Evolutionary conservation across 495 filamentous ascomycete genomes (phyloP).

Genomic region (Cenococcum geophilum): DNA sequence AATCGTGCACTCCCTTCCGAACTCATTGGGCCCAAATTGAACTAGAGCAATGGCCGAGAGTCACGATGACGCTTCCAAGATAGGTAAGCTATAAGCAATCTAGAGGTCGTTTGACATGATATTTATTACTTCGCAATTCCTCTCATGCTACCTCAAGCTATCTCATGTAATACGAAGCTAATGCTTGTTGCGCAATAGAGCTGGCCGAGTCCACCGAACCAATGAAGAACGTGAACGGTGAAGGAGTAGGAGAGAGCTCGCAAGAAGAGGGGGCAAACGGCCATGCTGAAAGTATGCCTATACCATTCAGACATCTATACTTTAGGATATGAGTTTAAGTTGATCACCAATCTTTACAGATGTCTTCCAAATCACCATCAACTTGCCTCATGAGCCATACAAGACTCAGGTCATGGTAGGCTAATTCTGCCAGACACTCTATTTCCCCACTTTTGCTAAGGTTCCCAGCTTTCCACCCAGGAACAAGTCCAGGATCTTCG

Average conservation of each 20-base stretch:
- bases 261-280: conserved; percentile 10
- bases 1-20: conserved; percentile 2
- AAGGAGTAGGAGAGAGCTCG: conserved; percentile 1
- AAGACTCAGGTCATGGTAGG: conserved; percentile 77
- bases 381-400: conserved; percentile 72
- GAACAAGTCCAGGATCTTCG: conserved; percentile 97
- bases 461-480: conserved; percentile 70
- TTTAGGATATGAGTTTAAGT: neutral
- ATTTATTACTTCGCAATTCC: neutral
- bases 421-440: neutral
- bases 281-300: conserved; percentile 12
- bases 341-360: conserved; percentile 7
- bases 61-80: conserved; percentile 30
- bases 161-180: conserved; percentile 9
- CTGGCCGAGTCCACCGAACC: conserved; percentile 14
- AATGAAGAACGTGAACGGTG: conserved; percentile 3
- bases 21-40: neutral
- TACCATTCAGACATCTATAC: neutral
- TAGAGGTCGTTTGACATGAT: neutral
- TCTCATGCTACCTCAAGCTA: neutral
- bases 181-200: conserved; percentile 8
- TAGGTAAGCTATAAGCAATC: conserved; percentile 23
- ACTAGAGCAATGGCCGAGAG: conserved; percentile 26
- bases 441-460: neutral
- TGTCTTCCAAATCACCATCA: conserved; percentile 75